Percentiles rank a stretch among this genome's conserved stretches.
Conservation (phyloP, 805 yeast species). For the Lachancea waltii region DNA sequence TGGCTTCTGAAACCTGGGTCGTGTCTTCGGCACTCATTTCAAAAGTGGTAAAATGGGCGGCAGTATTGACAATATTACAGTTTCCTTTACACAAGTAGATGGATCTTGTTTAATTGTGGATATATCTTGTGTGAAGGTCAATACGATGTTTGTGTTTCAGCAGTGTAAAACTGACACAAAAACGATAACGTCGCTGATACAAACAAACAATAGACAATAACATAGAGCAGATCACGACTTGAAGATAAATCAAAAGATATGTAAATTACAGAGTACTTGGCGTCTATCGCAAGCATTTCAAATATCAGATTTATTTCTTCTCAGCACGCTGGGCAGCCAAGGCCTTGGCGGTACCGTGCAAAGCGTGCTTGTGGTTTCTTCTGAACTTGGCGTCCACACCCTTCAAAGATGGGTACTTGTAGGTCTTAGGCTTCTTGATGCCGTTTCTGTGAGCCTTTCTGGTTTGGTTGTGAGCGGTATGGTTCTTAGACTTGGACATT, state of each 20-base stretch:
- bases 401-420: conserved; percentile 97
- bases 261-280: not conserved
- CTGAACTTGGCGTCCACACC: conserved; percentile 99
- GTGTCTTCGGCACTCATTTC: not conserved
- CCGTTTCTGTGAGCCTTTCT: conserved; percentile 99
- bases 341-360: conserved; percentile 94
- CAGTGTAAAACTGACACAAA: no score
- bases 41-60: no score
- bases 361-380: conserved; percentile 99
- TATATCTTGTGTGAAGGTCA: no score
- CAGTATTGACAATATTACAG: no score
- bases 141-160: no score
- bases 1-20: not conserved
- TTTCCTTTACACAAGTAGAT: no score
- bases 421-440: conserved; percentile 97
- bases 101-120: no score
- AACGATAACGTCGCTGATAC: no score
- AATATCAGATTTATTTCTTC: conserved; percentile 22
- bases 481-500: conserved; percentile 99
- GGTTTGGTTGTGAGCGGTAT: conserved; percentile 99
- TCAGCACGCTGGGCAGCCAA: conserved; percentile 75
- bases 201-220: no score
- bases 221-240: no score
- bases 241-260: not conserved
- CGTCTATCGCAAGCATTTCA: not conserved